These are phyloP conservation scores for Centaurea solstitialis DNA, from an alignment of 129 eudicot species.

Conservation along the genomic window DNA sequence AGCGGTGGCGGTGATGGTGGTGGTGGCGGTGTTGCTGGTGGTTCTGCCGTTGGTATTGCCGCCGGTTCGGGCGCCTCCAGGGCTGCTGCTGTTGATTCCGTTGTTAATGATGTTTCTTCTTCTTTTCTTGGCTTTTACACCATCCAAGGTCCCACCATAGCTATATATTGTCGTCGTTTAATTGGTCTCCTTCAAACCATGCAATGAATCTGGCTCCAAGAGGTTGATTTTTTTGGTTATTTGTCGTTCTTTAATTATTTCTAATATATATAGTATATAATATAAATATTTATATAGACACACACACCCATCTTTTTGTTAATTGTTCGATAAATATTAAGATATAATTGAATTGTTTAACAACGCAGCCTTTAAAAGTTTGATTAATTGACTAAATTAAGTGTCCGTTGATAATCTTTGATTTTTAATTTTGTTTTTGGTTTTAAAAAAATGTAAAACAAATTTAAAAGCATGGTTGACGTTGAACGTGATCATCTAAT, in stretches of 20 bases:
- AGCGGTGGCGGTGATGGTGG: constrained; percentile 34
- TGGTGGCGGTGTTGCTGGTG: constrained; percentile 35
- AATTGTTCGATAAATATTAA: background rate
- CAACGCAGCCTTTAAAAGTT: background rate
- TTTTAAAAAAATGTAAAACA: background rate
- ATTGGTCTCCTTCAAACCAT: constrained; percentile 13
- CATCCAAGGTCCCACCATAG: constrained; percentile 37
- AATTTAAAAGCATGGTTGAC: background rate
- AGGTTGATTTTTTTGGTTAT: constrained; percentile 16
- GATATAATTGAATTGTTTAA: background rate
- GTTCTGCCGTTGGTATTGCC: constrained; percentile 53
- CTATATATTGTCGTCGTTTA: background rate
- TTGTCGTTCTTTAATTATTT: background rate
- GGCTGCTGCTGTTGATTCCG: constrained; percentile 49
- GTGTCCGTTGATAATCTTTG: too few relatives aligned
- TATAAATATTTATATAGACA: background rate
- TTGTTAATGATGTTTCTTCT: constrained; percentile 49
- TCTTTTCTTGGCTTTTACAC: constrained; percentile 50
- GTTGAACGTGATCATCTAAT: background rate
- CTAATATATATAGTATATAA: background rate
- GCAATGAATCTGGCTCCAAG: constrained; percentile 34
- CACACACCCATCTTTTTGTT: background rate
- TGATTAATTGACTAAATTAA: background rate
- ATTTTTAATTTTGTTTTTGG: background rate
- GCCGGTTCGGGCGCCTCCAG: constrained; percentile 61